Percentiles rank a stretch among this genome's conserved stretches.
Evolutionary conservation across 2,329 filamentous ascomycete species (phyloP).

Genomic region (Penicillium brasilianum): DNA sequence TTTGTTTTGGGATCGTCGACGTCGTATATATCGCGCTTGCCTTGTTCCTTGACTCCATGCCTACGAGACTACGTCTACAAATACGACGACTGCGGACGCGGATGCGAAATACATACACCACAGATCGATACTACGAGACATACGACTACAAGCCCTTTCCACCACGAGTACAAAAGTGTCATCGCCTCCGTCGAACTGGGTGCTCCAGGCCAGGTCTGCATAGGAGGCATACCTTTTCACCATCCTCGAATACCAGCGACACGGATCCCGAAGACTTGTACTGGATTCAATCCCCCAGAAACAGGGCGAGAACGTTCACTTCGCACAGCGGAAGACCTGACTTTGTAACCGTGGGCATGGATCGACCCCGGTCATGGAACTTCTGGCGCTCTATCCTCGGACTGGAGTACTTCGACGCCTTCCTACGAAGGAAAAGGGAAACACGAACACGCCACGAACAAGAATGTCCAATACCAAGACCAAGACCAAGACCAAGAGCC

Average conservation of each 20-base stretch:
- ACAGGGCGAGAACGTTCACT: not conserved
- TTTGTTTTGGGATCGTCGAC: not conserved
- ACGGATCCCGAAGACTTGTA: not conserved
- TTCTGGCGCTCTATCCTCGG: not conserved
- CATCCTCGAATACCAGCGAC: not conserved
- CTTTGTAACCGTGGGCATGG: not conserved
- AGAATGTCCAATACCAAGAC: not conserved
- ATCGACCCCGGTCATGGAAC: not conserved
- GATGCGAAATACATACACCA: not conserved
- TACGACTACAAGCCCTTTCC: not conserved
- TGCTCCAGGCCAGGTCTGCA: not conserved
- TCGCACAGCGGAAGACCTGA: not conserved
- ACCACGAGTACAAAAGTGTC: no score
- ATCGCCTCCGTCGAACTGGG: conserved; percentile 1
- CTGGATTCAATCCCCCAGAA: not conserved
- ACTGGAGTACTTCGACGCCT: not conserved
- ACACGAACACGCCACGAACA: not conserved
- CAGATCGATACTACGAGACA: not conserved
- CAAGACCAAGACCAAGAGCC: not conserved
- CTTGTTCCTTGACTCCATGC: not conserved
- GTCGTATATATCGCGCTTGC: not conserved
- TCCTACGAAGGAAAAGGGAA: not conserved
- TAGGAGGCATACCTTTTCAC: not conserved
- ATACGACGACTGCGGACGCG: not conserved
- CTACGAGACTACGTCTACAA: not conserved